Conservation (phyloP, 1,284 basidiomycete species). For the Termitomyces sp. region DNA sequence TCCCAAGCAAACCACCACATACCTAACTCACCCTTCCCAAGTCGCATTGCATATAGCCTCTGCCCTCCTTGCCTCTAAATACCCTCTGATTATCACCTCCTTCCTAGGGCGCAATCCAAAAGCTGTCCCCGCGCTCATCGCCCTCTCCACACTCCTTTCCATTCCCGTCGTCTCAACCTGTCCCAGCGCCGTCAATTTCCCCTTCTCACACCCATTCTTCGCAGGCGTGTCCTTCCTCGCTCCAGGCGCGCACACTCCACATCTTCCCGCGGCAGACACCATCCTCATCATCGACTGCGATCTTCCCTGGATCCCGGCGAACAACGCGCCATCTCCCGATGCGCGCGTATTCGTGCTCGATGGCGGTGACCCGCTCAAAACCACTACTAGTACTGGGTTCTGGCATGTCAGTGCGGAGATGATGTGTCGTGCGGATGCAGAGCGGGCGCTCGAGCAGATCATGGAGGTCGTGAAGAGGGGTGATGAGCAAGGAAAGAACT, state of each 20-base stretch:
- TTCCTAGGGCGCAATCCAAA: slow-evolving; percentile 52
- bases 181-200: slow-evolving; percentile 48
- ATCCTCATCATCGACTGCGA: slow-evolving; percentile 61
- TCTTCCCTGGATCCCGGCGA: slow-evolving; percentile 59
- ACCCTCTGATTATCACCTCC: slow-evolving; percentile 62
- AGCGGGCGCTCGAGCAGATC: slow-evolving; percentile 48
- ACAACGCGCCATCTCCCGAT: slow-evolving; percentile 35
- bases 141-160: slow-evolving; percentile 45
- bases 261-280: slow-evolving; percentile 52
- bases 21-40: slow-evolving; percentile 18
- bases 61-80: slow-evolving; percentile 43
- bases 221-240: slow-evolving; percentile 44
- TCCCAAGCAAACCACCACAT: not conserved
- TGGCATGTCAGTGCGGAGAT: slow-evolving; percentile 54
- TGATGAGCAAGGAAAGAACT: slow-evolving; percentile 17
- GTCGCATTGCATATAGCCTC: slow-evolving; percentile 39
- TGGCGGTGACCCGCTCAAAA: slow-evolving; percentile 49
- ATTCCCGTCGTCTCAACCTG: slow-evolving; percentile 53
- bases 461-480: slow-evolving; percentile 25
- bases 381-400: slow-evolving; percentile 44
- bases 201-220: slow-evolving; percentile 52
- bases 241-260: slow-evolving; percentile 36
- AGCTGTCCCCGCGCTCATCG: slow-evolving; percentile 42
- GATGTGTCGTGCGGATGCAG: slow-evolving; percentile 52
- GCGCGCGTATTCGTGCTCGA: slow-evolving; percentile 59